Evolutionary conservation across 1,284 basidiomycete species (phyloP).

Genomic region (Paramarasmius palmivorus): DNA sequence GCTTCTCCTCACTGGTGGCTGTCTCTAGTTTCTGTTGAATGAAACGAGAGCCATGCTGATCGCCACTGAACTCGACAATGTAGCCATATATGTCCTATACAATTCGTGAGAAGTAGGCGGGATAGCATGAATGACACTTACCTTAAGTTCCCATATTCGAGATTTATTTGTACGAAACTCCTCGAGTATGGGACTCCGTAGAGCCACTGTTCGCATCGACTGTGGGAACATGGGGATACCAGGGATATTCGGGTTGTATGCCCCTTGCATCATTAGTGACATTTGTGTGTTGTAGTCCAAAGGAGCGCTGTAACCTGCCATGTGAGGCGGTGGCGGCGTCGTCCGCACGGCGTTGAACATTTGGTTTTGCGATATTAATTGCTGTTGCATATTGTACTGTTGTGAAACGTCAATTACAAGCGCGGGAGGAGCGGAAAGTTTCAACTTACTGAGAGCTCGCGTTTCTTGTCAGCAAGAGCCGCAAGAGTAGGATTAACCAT

Average conservation of each 20-base stretch:
- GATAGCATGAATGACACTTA: slow-evolving; percentile 32
- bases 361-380: slow-evolving; percentile 31
- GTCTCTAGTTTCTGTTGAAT: slow-evolving; percentile 85
- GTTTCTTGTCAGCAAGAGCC: slow-evolving; percentile 57
- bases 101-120: not conserved
- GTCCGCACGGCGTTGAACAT: slow-evolving; percentile 43
- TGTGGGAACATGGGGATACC: slow-evolving; percentile 42
- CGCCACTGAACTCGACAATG: slow-evolving; percentile 90
- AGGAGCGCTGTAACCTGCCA: slow-evolving; percentile 40
- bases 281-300: slow-evolving; percentile 52
- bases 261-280: slow-evolving; percentile 46
- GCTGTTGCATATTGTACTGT: slow-evolving; percentile 52
- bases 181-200: slow-evolving; percentile 76
- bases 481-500: slow-evolving; percentile 38
- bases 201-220: slow-evolving; percentile 34
- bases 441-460: slow-evolving; percentile 52
- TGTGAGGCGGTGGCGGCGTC: slow-evolving; percentile 37
- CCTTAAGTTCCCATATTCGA: slow-evolving; percentile 80
- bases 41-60: slow-evolving; percentile 92
- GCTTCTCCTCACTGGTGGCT: slow-evolving; percentile 77
- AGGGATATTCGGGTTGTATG: slow-evolving; percentile 39
- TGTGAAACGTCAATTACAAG: slow-evolving; percentile 15
- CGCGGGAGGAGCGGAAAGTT: too few species aligned
- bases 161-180: slow-evolving; percentile 84
- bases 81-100: slow-evolving; percentile 82